Base-by-base conservation (phyloP, 148 eudicot genomes). In the Chenopodium suecicum region DNA sequence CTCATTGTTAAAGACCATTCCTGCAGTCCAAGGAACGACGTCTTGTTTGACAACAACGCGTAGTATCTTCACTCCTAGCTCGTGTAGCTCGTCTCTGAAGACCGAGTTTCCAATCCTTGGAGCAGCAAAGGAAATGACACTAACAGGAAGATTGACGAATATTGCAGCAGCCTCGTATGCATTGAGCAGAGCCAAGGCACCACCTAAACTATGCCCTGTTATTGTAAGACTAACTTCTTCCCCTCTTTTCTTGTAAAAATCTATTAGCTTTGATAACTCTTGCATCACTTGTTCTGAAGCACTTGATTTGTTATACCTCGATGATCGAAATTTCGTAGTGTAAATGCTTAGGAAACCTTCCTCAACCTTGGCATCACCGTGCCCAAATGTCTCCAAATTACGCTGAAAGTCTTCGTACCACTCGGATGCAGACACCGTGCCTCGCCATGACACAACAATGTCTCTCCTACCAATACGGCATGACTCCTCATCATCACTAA, bases 141-240 rank as follows among this genome's bases (percentile, higher is more conserved):
- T 89, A 7, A 93, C 79, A 2, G 90, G 91, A 2, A 93, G 85
- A 25, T 79, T 78, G 0, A 89, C 90, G 47, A 90, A 80, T 9
- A 80, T 32, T 4, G 88, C 77, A 8, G 92, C 89, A 12, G 89
- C 92, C 65, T 94, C 98, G 41, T 92, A 90, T 7, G 97, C 94
- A 54, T 83, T 91, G 7, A 92, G 84, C 1, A 89, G 86, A 10
- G 93, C 94, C 78, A 91, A 73, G 0, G 97, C 97, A 4, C 92
- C 97, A 7, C 98, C 97, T 19, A 94, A 80, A 78, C 97, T 94
- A n/a, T 94, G 95, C 22, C 98, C 98, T 4, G 97, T 94, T 31
- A 94, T 88, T 0, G 98, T 94, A 19, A 94, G 76, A 75, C 98
- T 94, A 3, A 94, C 89, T 52, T 89, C 82, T 82, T 92, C 91